Evolutionary conservation across 2,329 filamentous ascomycete genomes (phyloP).

Genomic region (Delphinella strobiligena): DNA sequence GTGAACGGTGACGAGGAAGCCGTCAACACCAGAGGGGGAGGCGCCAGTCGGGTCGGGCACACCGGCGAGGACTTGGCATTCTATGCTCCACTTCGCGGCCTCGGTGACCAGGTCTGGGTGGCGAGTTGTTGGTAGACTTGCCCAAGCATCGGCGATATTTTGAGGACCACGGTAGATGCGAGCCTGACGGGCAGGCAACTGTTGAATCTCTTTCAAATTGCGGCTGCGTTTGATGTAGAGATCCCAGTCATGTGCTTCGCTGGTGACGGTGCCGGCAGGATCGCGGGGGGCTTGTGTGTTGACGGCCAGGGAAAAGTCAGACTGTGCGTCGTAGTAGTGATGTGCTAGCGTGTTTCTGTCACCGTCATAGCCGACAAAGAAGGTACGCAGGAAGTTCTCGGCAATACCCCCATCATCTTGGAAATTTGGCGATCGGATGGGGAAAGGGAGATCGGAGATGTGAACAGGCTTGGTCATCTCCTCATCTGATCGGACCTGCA

Average conservation of each 20-base stretch:
- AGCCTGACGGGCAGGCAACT: conserved; percentile 47
- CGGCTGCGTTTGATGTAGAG: conserved; percentile 66
- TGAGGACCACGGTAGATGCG: conserved; percentile 54
- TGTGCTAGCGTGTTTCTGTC: conserved; percentile 52
- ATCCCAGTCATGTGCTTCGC: conserved; percentile 50
- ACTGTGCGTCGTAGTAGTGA: conserved; percentile 63
- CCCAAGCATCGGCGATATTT: conserved; percentile 58
- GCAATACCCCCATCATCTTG: conserved; percentile 61
- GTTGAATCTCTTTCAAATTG: conserved; percentile 60
- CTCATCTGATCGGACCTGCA: conserved; percentile 60
- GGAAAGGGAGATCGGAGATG: conserved; percentile 47
- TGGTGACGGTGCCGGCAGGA: conserved; percentile 20
- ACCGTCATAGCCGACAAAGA: conserved; percentile 62
- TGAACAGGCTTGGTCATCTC: conserved; percentile 48
- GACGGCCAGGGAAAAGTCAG: conserved; percentile 63
- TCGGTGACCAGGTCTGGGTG: conserved; percentile 61
- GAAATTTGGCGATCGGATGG: conserved; percentile 53
- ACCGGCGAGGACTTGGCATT: conserved; percentile 63
- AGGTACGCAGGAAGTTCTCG: conserved; percentile 63
- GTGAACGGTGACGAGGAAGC: conserved; percentile 66
- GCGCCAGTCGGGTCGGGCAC: conserved; percentile 57
- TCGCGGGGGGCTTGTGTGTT: conserved; percentile 49
- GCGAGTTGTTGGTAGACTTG: conserved; percentile 55
- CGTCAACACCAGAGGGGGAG: conserved; percentile 56
- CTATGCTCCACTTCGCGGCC: conserved; percentile 65